Percentiles rank a stretch among this genome's conserved stretches.
Conservation (phyloP, 139 green algal genomes). For the Chara braunii region DNA sequence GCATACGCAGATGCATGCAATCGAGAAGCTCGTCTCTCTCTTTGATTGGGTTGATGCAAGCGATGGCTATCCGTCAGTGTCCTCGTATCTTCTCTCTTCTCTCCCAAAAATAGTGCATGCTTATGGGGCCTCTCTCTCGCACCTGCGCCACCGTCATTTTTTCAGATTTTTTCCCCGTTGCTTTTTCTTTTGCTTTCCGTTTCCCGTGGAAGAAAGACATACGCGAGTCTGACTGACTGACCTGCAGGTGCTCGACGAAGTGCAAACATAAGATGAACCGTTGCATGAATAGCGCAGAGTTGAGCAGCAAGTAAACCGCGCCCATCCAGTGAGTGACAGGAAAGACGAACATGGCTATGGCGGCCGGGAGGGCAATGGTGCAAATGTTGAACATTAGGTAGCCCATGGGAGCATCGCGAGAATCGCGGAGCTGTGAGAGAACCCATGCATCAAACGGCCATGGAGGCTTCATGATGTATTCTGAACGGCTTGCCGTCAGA, state of each 20-base stretch:
- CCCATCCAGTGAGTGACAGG: conserved; percentile 9
- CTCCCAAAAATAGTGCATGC: too few relatives aligned
- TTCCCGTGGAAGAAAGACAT: too few relatives aligned
- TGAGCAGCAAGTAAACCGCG: conserved; percentile 19
- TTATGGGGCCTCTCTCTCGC: too few relatives aligned
- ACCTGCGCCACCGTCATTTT: too few relatives aligned
- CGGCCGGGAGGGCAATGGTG: conserved; percentile 6
- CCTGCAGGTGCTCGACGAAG: conserved; percentile 31
- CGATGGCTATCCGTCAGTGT: too few relatives aligned
- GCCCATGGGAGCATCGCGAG: conserved; percentile 12
- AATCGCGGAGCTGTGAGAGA: conserved; percentile 15
- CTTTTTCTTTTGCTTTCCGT: too few relatives aligned
- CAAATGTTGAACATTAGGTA: conserved; percentile 39
- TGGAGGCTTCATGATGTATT: conserved; percentile 22
- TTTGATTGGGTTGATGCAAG: too few relatives aligned
- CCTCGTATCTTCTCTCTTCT: too few relatives aligned
- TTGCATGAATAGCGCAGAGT: conserved; percentile 32
- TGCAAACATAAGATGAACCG: conserved; percentile 39
- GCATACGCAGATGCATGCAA: too few relatives aligned
- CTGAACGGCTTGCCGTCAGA: conserved; percentile 8
- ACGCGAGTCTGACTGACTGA: too few relatives aligned
- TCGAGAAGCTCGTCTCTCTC: too few relatives aligned
- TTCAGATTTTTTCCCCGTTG: too few relatives aligned
- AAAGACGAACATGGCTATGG: conserved; percentile 10
- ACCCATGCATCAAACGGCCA: conserved; percentile 9